Base-by-base conservation (phyloP, 2,329 filamentous ascomycete species). In the Talaromyces sp. region DNA sequence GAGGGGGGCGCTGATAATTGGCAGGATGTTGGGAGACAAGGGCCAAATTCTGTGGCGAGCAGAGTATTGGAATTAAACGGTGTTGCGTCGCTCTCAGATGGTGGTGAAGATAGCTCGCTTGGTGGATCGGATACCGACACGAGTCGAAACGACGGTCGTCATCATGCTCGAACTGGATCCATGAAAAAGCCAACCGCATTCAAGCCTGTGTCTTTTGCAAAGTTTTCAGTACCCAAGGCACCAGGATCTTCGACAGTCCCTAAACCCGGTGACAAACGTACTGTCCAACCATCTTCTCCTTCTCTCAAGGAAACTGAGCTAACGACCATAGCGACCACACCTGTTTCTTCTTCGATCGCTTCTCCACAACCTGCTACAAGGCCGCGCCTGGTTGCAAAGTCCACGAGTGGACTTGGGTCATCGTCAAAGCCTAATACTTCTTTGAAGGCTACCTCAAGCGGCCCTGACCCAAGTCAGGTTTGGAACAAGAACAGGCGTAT, bases 401-500 rank as follows among this genome's bases (percentile, higher is more conserved):
- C 84, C 41, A 84, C 82, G 19, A 79, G 80, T 64, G 79, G 78
- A 27, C 71, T 82, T 59, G 77, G 81, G 62, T 77, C 79, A 19
- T 69, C 81, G 51, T 79, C 81, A 41, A 83, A 83, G 61, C 66
- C 79, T 26, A 76, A 76, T 55, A 73, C 81, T 59, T 73, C 70
- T 59, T 77, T 76, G 54, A 76, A 77, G 62, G 77, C 77, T 60
- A 79, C 79, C 58, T 73, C 73, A 63, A 73, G 73, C 65, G 84
- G 82, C n/a, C 85, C 86, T 55, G 85, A 88, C 73, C 84, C 84
- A n/a, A 86, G 80, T 72, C 85, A 86, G 73, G 86, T 88, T 56
- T 88, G 86, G 86, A 88, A 88, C 70, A 87, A 86, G 74, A 88
- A 88, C 69, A 80, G 84, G 75, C 84, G 84, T 80, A 79, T 68